Conservation (phyloP, 1,284 basidiomycete species). For the Uromyces viciae-fabae region DNA sequence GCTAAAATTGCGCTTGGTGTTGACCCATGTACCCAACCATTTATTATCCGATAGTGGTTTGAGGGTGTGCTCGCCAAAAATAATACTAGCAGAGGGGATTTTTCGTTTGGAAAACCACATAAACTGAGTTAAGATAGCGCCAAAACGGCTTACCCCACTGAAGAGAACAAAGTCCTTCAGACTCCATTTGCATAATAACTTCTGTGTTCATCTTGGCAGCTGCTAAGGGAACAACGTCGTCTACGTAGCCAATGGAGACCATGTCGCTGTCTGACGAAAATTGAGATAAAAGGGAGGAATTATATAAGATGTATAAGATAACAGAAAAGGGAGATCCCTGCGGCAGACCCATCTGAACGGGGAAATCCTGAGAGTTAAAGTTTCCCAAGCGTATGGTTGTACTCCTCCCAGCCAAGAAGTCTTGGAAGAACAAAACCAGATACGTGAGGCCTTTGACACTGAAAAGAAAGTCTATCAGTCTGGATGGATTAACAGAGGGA, state of each 20-base stretch:
- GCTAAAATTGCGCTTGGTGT: background rate
- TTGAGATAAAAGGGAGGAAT: background rate
- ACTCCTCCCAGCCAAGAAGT: background rate
- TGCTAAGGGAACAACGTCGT: background rate
- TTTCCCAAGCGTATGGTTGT: background rate
- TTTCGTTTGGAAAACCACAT: background rate
- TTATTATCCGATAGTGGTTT: background rate
- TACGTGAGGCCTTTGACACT: background rate
- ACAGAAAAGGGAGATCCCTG: conserved; percentile 16
- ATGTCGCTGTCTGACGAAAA: background rate
- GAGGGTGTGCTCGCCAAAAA: background rate
- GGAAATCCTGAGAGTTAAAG: background rate
- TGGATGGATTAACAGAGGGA: background rate
- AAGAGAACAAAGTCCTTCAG: background rate
- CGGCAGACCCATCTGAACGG: background rate
- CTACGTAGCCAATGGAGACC: background rate
- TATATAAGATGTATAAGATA: conserved; percentile 12
- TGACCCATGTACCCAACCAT: background rate
- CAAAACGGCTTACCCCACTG: background rate
- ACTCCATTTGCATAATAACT: background rate
- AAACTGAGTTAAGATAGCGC: conserved; percentile 5
- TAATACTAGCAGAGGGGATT: background rate
- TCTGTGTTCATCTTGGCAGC: background rate
- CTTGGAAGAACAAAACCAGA: background rate
- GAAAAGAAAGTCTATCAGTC: background rate